Conservation (phyloP, 1,284 basidiomycete species). For the Ganoderma boninense region DNA sequence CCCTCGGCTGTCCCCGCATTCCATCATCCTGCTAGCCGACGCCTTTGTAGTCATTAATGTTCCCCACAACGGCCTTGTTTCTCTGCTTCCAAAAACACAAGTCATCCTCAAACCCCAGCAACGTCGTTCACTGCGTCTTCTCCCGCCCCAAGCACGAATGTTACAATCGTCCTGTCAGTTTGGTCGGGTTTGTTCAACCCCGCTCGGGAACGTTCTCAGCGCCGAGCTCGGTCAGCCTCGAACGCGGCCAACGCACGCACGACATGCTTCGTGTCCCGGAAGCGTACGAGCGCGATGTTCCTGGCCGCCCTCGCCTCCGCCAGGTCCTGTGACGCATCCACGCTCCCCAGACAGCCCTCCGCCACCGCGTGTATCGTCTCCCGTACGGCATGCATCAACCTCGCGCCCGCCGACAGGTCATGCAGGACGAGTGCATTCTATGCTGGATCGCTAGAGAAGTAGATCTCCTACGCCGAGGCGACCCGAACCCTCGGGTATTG, state of each 20-base stretch:
- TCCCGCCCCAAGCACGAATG: background rate
- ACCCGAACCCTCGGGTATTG: background rate
- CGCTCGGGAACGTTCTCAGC: background rate
- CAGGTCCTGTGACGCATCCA: slow-evolving; percentile 12
- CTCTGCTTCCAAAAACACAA: background rate
- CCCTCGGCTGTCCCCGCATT: background rate
- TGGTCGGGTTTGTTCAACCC: background rate
- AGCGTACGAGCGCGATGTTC: slow-evolving; percentile 15
- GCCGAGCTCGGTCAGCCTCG: background rate
- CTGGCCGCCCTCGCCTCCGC: slow-evolving; percentile 15
- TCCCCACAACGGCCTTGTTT: slow-evolving; percentile 4
- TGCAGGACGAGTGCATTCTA: background rate
- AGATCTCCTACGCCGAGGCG: background rate
- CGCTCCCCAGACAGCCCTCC: background rate
- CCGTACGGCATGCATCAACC: background rate
- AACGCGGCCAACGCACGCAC: slow-evolving; percentile 16
- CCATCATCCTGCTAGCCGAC: slow-evolving; percentile 3
- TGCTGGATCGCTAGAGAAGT: background rate
- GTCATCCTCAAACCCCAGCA: background rate
- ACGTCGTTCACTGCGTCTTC: background rate
- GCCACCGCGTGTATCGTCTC: background rate
- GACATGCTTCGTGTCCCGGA: slow-evolving; percentile 24
- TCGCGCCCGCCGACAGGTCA: background rate
- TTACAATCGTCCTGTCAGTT: background rate
- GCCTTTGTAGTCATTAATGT: background rate